Evolutionary conservation across 108 stramenopile genomes (phyloP), one percentile per base, ranked within the genome.

Genomic region (Cyclotella kingstonii): DNA sequence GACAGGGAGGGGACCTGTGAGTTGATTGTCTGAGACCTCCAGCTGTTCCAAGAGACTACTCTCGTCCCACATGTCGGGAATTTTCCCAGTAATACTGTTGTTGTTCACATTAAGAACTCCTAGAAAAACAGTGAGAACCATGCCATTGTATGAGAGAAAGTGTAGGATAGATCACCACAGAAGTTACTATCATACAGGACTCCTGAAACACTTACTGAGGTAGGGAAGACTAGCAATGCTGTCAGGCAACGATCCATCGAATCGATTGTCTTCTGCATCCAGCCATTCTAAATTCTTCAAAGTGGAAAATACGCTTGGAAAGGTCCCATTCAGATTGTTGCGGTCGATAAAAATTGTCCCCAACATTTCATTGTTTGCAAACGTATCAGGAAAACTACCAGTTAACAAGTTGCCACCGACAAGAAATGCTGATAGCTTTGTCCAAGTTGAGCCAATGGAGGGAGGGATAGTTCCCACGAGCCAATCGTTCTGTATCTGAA

Each of bases 261-360:
- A 71, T 12, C 2, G n/a, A 50, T 63, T 71, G 15, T 57, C 41
- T 12, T 54, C 70, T 10, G 70, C 61, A 50, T 71, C 61, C 54
- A 71, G 48, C 70, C 70, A 71, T 49, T 71, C 70, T 48, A 71
- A 49, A 63, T 71, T 71, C 47, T 57, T 63, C 18, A 71, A 46
- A 14, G 70, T 63, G 15, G 61, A 39, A 56, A 71, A 63, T 14
- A 63, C 70, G 15, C 41, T 44, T n/a, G 70, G 70, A 39, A 56
- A 71, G n/a, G 61, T 63, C 39, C 70, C 70, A 56, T 63, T 63
- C 30, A 71, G 57, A 29, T 22, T 25, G 62, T 73, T 73, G 1
- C 43, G 46, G 43, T 73, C 58, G 6, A 73, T 53, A 19, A 63
- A 71, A 0, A 71, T 50, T 10, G 72, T 73, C 8, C 72, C 72